A percentile compares a stretch with the other conserved stretches of the same genome.
Conservation (phyloP, 352 stramenopile species). For the Hyphochytrium catenoides region DNA sequence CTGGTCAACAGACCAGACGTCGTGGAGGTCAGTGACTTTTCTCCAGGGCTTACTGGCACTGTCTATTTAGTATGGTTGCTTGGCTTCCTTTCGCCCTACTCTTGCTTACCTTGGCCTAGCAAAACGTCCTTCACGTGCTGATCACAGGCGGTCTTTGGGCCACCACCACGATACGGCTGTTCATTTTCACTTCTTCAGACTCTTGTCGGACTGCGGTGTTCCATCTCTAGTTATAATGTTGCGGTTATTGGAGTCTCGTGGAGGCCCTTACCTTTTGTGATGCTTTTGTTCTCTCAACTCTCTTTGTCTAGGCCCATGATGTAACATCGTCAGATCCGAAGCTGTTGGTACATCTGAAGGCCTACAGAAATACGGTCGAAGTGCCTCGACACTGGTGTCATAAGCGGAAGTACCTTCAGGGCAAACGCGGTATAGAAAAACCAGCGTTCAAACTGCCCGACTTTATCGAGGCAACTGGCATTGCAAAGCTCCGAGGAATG, state of each 20-base stretch:
- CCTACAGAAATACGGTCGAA: conserved; percentile 80
- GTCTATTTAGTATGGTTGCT: no score
- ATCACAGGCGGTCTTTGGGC: no score
- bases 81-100: no score
- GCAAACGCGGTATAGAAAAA: conserved; percentile 88
- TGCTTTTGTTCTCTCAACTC: not conserved
- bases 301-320: conserved; percentile 44
- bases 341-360: conserved; percentile 87
- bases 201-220: no score
- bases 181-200: no score
- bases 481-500: conserved; percentile 42
- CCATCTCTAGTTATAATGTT: no score
- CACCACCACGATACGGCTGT: no score
- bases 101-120: no score
- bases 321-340: conserved; percentile 81
- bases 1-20: conserved; percentile 73
- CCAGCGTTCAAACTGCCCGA: conserved; percentile 79
- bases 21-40: conserved; percentile 48
- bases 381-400: conserved; percentile 91
- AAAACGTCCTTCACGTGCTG: no score
- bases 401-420: conserved; percentile 95
- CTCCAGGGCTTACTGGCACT: not conserved
- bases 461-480: conserved; percentile 91
- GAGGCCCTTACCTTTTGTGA: no score
- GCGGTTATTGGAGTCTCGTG: no score